phyloP scores from a whole-genome alignment of 1,139 yeast genomes.

The Ashbya aceris region DNA sequence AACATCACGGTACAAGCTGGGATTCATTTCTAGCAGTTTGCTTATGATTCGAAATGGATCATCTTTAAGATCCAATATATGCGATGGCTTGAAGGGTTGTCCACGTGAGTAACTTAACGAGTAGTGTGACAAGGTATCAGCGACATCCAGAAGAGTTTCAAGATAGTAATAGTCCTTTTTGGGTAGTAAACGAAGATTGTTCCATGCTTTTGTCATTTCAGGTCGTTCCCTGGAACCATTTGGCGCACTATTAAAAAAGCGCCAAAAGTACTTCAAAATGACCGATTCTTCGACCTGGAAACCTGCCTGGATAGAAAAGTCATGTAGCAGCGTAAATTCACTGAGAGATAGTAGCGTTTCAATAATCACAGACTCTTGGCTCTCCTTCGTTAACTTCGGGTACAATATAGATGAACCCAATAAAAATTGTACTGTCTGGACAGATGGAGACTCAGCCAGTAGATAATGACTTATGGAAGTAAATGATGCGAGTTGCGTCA shows the following conservation, averaged over 20 bases:
- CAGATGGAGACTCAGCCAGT: conserved; percentile 1
- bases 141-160: conserved; percentile 33
- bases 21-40: conserved; percentile 47
- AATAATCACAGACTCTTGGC: conserved; percentile 14
- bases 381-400: conserved; percentile 9
- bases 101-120: conserved; percentile 32
- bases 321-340: conserved; percentile 17
- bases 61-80: conserved; percentile 26
- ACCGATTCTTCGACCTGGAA: conserved; percentile 17
- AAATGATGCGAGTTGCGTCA: conserved; percentile 21
- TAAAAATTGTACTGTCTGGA: conserved; percentile 5
- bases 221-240: conserved; percentile 44
- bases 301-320: conserved; percentile 10
- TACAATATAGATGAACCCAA: conserved; percentile 11
- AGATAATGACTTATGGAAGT: conserved; percentile 14
- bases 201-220: conserved; percentile 35
- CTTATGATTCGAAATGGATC: conserved; percentile 32
- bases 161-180: conserved; percentile 23
- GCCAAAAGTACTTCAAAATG: conserved; percentile 42
- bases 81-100: conserved; percentile 34
- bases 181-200: conserved; percentile 34
- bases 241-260: conserved; percentile 40
- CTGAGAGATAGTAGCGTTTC: conserved; percentile 21
- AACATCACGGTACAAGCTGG: conserved; percentile 42
- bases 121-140: conserved; percentile 30